Percentiles rank a stretch among this genome's conserved stretches.
Evolutionary conservation across 352 stramenopile species (phyloP).

Genomic region (Halophytophthora batemanensis): DNA sequence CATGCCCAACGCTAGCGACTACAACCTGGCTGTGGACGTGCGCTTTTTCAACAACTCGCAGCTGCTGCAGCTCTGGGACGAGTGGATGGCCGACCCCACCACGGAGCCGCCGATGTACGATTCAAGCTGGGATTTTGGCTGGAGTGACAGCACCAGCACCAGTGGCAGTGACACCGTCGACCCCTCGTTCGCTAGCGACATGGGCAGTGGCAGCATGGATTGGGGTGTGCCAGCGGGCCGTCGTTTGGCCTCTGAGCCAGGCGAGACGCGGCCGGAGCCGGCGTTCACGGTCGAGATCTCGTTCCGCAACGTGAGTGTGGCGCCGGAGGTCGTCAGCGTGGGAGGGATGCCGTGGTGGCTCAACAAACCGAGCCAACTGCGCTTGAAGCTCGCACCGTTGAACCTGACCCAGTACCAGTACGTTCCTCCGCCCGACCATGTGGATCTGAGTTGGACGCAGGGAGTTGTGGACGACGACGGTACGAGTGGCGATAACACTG

Average conservation of each 20-base stretch:
- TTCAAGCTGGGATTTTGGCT: background rate
- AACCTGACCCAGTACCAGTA: constrained; percentile 40
- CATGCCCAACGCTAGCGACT: constrained; percentile 20
- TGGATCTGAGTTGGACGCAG: constrained; percentile 36
- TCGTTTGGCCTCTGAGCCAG: no score
- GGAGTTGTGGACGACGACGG: constrained; percentile 13
- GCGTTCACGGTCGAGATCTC: constrained; percentile 31
- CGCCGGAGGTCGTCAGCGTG: constrained; percentile 16
- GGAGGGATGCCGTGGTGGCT: constrained; percentile 11
- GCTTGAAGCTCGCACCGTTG: constrained; percentile 21
- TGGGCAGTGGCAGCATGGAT: no score
- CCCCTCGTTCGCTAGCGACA: no score
- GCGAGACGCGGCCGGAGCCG: constrained; percentile 5
- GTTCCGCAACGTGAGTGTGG: constrained; percentile 31
- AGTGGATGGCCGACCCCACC: constrained; percentile 9
- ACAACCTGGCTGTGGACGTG: constrained; percentile 31
- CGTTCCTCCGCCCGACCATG: constrained; percentile 23
- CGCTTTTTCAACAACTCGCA: constrained; percentile 31
- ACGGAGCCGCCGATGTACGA: no score
- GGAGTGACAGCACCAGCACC: background rate
- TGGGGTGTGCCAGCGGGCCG: no score
- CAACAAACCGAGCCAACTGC: constrained; percentile 7
- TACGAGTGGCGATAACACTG: constrained; percentile 3
- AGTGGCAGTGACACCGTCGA: no score
- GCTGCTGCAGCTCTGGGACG: constrained; percentile 20